Conservation (phyloP, 176 grass and related monocot species). For the Oryza rufipogon region DNA sequence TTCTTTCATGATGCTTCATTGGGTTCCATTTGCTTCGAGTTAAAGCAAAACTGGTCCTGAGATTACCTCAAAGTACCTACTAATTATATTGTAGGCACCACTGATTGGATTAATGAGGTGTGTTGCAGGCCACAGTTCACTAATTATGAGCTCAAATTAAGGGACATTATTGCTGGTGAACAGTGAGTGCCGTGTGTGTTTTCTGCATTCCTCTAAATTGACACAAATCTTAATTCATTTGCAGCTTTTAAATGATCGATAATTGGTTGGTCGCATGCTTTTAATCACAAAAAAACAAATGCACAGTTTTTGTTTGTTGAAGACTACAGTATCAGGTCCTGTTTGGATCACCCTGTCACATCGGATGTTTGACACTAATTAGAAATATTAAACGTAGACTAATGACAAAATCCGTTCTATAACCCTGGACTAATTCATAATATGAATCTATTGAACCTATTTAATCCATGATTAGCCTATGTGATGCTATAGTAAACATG, state of each 20-base stretch:
- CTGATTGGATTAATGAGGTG: background rate
- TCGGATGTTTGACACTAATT: no score
- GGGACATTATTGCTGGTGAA: background rate
- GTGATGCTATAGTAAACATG: no score
- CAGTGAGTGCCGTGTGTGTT: background rate
- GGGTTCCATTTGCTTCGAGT: slow-evolving; percentile 27
- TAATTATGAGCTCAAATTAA: background rate
- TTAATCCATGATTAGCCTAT: no score
- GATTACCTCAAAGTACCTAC: background rate
- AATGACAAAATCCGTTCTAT: no score
- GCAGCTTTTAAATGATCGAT: background rate
- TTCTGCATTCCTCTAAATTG: background rate
- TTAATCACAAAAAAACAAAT: background rate
- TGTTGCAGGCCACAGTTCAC: background rate
- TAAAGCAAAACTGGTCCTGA: slow-evolving; percentile 4
- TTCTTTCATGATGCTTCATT: slow-evolving; percentile 9
- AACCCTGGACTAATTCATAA: no score
- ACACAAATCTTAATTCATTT: background rate
- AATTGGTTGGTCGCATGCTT: background rate
- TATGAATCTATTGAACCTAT: no score
- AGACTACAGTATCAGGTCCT: background rate
- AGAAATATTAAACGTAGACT: no score
- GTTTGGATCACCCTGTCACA: no score
- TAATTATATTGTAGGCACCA: background rate
- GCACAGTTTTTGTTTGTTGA: background rate